Base-by-base conservation (phyloP, 2,329 filamentous ascomycete genomes). In the Phoma sp. region DNA sequence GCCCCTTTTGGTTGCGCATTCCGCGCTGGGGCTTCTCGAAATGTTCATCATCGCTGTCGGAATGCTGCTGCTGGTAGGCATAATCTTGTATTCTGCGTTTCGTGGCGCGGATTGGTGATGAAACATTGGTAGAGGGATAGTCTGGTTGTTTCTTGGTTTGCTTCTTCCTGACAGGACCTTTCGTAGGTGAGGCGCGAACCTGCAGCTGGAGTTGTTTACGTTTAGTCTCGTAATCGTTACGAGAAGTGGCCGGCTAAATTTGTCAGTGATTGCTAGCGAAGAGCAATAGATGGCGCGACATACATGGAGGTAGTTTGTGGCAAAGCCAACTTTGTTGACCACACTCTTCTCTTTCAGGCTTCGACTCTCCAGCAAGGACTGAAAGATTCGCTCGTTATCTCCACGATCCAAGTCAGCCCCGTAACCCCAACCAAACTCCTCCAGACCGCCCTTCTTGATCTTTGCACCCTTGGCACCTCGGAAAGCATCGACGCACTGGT, bases 401-500 rank as follows among this genome's bases (percentile, higher is more conserved):
- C 87, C 85, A 65, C 89, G 86, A 53, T 89, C 87, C 62, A 96
- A 77, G 13, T 84, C 79, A 58, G 83, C 85, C 11, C 89, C 92
- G 37, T 83, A 81, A 11, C 91, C 91, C 62, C 71, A 86, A 3
- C 65, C 65, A 47, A 70, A 87, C 53, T 87, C 83, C 14, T 83
- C 75, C 8, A 85, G 59, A 6, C 75, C 66, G 33, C 84, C 79
- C 11, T 82, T 78, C 36, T 84, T 82, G 37, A 84, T 78, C 52
- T 84, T 83, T 55, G 84, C 85, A 53, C 80, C 83, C 57, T 82
- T 84, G 53, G 83, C 86, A 6, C 93, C 95, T 59, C 88, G 83
- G 61, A 97, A 85, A 32, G 96, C 83, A 66, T 97, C 92, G n/a
- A 90, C 86, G 70, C 91, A 93, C 69, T 96, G 89, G 13, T 87